Evolutionary conservation across 2,329 filamentous ascomycete species (phyloP), one percentile per base, ranked within the genome.

Genomic region (Aspergillus jensenii): DNA sequence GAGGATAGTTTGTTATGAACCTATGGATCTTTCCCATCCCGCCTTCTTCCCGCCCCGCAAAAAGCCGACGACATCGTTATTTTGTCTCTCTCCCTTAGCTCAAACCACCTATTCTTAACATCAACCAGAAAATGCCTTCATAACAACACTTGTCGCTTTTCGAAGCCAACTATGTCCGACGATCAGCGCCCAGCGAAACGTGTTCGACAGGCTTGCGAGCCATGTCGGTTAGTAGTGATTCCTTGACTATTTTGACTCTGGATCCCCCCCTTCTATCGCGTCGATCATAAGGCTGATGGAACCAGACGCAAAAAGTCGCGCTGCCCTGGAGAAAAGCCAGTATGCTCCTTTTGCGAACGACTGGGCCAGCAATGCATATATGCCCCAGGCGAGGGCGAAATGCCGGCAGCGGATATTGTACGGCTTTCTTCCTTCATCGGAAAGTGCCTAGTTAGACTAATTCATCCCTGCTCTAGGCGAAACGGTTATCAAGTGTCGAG

Each of bases 321-420:
- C 68, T 83, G 81, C 59, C 79, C 79, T 1, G 81, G 81, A 8
- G 80, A 82, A 62, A 75, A 78, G 56, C 81, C 81, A 0, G 63
- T 72, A 0, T 83, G 81, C 63, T 81, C 80, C 2, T 74, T 79
- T 52, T 83, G 81, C 67, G 71, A 75, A 33, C 75, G 81, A n/a
- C 69, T 82, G 31, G 73, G 75, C 5, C 80, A 82, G 63, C 66
- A 65, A 59, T 83, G 81, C 59, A 67, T 73, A 14, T 82, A 82
- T 65, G 74, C 74, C 7, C 56, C 44, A 40, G 69, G 68, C 40
- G 71, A 74, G 15, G 27, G 45, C n/a, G 56, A 58, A 31, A 25
- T 41, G 25, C 48, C 61, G 68, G 40, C 68, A 67, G 43, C 70
- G 67, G 43, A 65, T 62, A 27, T 48, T 52, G 45, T 55, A 58